Conservation (phyloP, 306 rosid genomes). For the Cucumis hystrix region DNA sequence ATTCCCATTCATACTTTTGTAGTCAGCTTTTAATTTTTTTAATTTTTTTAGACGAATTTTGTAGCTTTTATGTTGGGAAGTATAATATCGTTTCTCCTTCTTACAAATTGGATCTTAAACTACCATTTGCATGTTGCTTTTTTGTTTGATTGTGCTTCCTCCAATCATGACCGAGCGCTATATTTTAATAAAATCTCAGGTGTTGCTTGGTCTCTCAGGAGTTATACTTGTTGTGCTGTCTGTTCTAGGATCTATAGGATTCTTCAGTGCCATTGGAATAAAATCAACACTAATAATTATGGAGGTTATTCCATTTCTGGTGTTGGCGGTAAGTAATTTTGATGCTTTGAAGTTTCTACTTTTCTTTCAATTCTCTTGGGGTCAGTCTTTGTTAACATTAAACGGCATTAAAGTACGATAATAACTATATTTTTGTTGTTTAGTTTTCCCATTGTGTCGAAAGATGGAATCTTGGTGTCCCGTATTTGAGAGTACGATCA, state of each 20-base stretch:
- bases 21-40: not conserved
- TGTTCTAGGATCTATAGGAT: slow-evolving; percentile 85
- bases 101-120: not conserved
- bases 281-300: slow-evolving; percentile 90
- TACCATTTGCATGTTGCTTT: not conserved
- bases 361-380: not conserved
- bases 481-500: not conserved
- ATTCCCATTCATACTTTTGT: not conserved
- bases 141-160: not conserved
- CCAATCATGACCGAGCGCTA: slow-evolving; percentile 7
- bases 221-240: slow-evolving; percentile 85
- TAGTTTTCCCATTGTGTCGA: not conserved
- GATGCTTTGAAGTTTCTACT: slow-evolving; percentile 3
- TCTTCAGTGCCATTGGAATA: slow-evolving; percentile 87
- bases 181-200: slow-evolving; percentile 33
- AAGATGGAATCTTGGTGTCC: not conserved
- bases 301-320: slow-evolving; percentile 97
- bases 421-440: not conserved
- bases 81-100: not conserved
- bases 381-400: not conserved
- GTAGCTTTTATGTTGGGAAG: not conserved
- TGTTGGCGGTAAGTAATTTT: slow-evolving; percentile 67
- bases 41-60: not conserved
- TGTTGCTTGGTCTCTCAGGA: slow-evolving; percentile 84
- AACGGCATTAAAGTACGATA: not conserved